Conservation (phyloP, 495 filamentous ascomycete genomes). For the Oleoguttula mirabilis region DNA sequence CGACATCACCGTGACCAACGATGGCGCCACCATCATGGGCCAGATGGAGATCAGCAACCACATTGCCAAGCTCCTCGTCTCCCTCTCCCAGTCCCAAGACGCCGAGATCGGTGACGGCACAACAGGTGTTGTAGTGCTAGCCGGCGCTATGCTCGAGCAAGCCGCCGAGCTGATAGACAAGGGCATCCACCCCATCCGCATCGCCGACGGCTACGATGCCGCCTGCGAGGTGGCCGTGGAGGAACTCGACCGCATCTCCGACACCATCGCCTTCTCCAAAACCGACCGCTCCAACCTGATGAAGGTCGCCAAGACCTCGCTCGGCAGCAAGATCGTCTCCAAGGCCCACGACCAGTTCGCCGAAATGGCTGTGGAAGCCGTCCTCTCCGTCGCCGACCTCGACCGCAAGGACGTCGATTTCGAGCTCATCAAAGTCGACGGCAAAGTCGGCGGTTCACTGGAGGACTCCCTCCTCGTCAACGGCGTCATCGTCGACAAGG, state of each 20-base stretch:
- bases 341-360: conserved; percentile 98
- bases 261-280: conserved; percentile 71
- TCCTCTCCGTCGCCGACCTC: conserved; percentile 90
- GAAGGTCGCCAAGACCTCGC: conserved; percentile 87
- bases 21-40: conserved; percentile 90
- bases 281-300: conserved; percentile 70
- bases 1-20: conserved; percentile 98
- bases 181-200: conserved; percentile 95
- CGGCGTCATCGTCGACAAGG: conserved; percentile 97
- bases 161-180: conserved; percentile 99
- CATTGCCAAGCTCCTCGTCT: conserved; percentile 90
- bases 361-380: conserved; percentile 91
- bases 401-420: conserved; percentile 97
- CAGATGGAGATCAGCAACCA: conserved; percentile 99
- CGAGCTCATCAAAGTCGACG: conserved; percentile 97
- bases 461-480: conserved; percentile 91
- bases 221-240: conserved; percentile 92
- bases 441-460: conserved; percentile 91
- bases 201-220: conserved; percentile 94
- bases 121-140: conserved; percentile 93
- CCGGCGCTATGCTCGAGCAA: conserved; percentile 88
- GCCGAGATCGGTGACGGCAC: conserved; percentile 99
- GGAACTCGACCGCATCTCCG: conserved; percentile 85
- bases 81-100: conserved; percentile 97
- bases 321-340: conserved; percentile 98